phyloP scores from a whole-genome alignment of 495 filamentous ascomycete genomes.

The Penicillium canescens region DNA sequence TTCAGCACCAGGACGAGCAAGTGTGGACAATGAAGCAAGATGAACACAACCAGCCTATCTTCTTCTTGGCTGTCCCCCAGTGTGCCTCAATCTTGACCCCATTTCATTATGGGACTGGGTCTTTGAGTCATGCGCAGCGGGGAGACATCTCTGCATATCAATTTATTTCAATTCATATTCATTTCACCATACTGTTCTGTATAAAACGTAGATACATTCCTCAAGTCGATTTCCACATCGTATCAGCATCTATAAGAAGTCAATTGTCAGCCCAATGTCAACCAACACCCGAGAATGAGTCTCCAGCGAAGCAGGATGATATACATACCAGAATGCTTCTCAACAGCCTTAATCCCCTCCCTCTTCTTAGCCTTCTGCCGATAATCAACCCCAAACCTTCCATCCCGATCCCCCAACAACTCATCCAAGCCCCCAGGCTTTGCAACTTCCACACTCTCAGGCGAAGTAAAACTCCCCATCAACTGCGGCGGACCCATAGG shows the following conservation, averaged over 20 bases:
- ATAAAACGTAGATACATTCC: slow-evolving; percentile 24
- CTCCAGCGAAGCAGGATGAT: neutral
- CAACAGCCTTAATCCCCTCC: slow-evolving; percentile 56
- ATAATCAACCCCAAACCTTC: slow-evolving; percentile 61
- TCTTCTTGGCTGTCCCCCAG: slow-evolving; percentile 38
- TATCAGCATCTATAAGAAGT: slow-evolving; percentile 46
- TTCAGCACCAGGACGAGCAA: slow-evolving; percentile 54
- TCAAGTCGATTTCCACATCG: slow-evolving; percentile 38
- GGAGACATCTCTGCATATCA: slow-evolving; percentile 35
- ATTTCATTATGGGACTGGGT: slow-evolving; percentile 55
- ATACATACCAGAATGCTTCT: slow-evolving; percentile 55
- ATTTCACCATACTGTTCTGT: neutral
- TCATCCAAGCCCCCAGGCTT: slow-evolving; percentile 60
- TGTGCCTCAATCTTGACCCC: slow-evolving; percentile 46
- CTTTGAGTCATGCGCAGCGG: slow-evolving; percentile 42
- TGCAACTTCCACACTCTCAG: slow-evolving; percentile 57
- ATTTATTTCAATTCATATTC: slow-evolving; percentile 2
- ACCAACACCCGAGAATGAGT: neutral
- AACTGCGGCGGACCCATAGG: slow-evolving; percentile 74
- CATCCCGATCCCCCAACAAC: slow-evolving; percentile 63
- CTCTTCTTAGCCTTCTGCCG: slow-evolving; percentile 63
- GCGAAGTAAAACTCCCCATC: slow-evolving; percentile 71
- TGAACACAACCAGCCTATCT: slow-evolving; percentile 34
- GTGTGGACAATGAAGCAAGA: slow-evolving; percentile 72
- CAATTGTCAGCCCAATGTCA: slow-evolving; percentile 7